These are phyloP conservation scores for Aphanomyces cochlioides DNA, from an alignment of 352 stramenopile genomes.

Conservation along the genomic window DNA sequence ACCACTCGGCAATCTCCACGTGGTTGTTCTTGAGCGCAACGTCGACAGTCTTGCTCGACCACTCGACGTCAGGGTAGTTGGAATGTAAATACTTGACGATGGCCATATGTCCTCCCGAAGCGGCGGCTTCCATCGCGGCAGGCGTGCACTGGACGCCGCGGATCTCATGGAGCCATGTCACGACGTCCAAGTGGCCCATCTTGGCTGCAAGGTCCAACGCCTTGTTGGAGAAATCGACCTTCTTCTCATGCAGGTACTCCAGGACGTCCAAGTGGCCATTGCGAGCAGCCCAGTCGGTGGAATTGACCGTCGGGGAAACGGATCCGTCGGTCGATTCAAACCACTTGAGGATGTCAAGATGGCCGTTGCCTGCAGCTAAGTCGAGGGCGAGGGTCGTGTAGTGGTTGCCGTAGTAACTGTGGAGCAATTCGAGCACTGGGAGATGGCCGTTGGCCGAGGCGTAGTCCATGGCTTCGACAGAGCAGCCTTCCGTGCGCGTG, in stretches of 20 bases:
- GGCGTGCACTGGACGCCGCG: background rate
- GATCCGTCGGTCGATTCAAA: constrained; percentile 1
- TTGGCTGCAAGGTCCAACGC: constrained; percentile 25
- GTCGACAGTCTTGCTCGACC: constrained; percentile 10
- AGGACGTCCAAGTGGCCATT: constrained; percentile 27
- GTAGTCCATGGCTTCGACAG: constrained; percentile 20
- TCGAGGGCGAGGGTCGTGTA: constrained; percentile 8
- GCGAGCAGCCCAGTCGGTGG: constrained; percentile 30
- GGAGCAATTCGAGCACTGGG: background rate
- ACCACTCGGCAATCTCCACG: constrained; percentile 16
- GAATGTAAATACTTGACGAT: constrained; percentile 34
- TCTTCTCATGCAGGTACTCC: constrained; percentile 18
- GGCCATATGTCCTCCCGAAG: constrained; percentile 32
- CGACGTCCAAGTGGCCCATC: constrained; percentile 25
- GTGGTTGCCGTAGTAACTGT: constrained; percentile 3
- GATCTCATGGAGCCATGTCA: constrained; percentile 1
- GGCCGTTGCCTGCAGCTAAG: constrained; percentile 22
- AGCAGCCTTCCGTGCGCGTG: constrained; percentile 22
- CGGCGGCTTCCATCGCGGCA: constrained; percentile 31
- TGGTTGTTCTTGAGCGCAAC: background rate
- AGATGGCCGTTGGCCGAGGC: constrained; percentile 22
- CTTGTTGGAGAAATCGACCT: constrained; percentile 2
- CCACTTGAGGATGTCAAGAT: constrained; percentile 31
- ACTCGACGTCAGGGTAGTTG: background rate
- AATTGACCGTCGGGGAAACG: constrained; percentile 17